Percentiles rank a stretch among this genome's conserved stretches.
Conservation (phyloP, 495 filamentous ascomycete species). For the Penicillium salamii region DNA sequence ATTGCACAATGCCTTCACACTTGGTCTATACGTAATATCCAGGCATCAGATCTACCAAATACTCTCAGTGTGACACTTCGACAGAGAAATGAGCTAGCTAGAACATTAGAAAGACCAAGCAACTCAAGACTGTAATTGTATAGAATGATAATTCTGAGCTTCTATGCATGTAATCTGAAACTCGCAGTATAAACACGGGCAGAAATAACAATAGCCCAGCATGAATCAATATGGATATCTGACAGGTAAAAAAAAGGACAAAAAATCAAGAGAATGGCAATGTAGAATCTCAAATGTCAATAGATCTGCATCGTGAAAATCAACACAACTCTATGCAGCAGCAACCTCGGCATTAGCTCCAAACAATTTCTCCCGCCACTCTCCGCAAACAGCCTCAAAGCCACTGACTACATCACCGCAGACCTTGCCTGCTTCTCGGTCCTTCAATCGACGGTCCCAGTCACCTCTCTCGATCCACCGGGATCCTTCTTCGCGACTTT, state of each 20-base stretch:
- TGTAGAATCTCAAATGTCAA: constrained; percentile 7
- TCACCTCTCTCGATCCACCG: constrained; percentile 75
- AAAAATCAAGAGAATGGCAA: constrained; percentile 11
- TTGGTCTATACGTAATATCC: no score
- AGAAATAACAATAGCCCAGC: constrained; percentile 3
- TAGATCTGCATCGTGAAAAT: constrained; percentile 7
- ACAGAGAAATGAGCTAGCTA: no score
- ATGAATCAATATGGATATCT: constrained; percentile 24
- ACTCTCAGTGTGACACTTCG: no score
- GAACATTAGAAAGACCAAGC: no score
- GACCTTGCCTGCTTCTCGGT: constrained; percentile 72
- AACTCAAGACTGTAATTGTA: no score
- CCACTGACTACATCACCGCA: constrained; percentile 86
- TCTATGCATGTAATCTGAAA: constrained; percentile 1
- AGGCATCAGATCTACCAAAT: no score
- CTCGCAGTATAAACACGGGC: constrained; percentile 9
- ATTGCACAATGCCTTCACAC: no score
- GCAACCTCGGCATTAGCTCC: constrained; percentile 38
- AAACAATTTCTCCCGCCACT: constrained; percentile 57
- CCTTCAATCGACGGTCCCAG: constrained; percentile 72
- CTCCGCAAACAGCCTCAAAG: constrained; percentile 81
- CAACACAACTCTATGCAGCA: constrained; percentile 27
- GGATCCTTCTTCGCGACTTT: constrained; percentile 74
- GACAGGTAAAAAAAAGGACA: constrained; percentile 13
- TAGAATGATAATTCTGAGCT: constrained; percentile 9